Conservation (phyloP, 73 alveolate species). For the Symbiodinium natans region DNA sequence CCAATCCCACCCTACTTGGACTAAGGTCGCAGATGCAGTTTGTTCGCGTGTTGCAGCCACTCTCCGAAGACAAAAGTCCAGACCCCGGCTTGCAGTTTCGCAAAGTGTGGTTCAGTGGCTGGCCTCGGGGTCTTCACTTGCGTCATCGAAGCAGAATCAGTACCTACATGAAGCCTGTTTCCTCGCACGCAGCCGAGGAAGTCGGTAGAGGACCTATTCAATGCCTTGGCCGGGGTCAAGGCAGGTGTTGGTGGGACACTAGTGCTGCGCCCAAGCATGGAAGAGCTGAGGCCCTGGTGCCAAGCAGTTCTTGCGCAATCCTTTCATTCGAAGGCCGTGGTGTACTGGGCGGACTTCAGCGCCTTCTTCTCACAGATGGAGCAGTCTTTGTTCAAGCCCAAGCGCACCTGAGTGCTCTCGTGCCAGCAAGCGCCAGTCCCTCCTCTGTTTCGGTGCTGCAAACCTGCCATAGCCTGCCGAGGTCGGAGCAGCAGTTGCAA, state of each 20-base stretch:
- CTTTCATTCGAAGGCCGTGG: constrained; percentile 13
- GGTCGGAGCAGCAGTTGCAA: constrained; percentile 82
- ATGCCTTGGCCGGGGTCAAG: constrained; percentile 72
- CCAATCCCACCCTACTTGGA: no score
- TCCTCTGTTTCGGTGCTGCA: background rate
- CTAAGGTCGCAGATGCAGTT: constrained; percentile 48
- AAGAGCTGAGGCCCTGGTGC: no score
- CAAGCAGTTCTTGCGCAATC: background rate
- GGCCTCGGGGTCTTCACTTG: no score
- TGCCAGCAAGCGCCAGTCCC: background rate
- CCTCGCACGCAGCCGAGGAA: constrained; percentile 10
- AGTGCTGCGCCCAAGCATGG: background rate
- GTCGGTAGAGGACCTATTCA: constrained; percentile 46
- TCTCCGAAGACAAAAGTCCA: constrained; percentile 16
- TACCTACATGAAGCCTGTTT: no score
- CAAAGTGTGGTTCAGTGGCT: no score
- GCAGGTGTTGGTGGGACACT: background rate
- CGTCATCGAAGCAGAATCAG: no score
- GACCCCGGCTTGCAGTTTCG: background rate
- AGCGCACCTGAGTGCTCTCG: background rate
- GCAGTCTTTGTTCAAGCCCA: constrained; percentile 16
- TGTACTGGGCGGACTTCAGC: constrained; percentile 59
- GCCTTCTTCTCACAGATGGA: constrained; percentile 88
- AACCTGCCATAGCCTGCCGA: background rate
- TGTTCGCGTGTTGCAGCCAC: constrained; percentile 60